Conservation (phyloP, 2,329 filamentous ascomycete species). For the Pyrenophora tritici-repentis region DNA sequence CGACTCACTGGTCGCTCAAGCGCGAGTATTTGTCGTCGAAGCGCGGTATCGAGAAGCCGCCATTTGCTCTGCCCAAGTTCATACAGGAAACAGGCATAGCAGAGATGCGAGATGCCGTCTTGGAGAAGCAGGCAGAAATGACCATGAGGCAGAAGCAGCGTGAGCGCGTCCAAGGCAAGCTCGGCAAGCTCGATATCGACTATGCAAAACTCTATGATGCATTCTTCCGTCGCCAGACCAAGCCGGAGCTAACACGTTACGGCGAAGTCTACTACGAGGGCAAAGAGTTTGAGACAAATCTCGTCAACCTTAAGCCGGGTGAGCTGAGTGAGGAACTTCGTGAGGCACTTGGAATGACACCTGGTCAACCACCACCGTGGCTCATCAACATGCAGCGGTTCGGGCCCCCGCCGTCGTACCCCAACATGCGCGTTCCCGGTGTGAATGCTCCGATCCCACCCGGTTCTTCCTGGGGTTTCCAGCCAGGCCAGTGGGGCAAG, state of each 20-base stretch:
- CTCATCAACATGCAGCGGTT: slow-evolving; percentile 95
- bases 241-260: slow-evolving; percentile 89
- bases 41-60: slow-evolving; percentile 91
- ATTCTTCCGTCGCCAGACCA: slow-evolving; percentile 97
- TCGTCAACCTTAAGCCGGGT: slow-evolving; percentile 85
- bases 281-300: slow-evolving; percentile 96
- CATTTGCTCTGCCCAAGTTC: slow-evolving; percentile 91
- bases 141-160: slow-evolving; percentile 93
- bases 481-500: slow-evolving; percentile 94
- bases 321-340: slow-evolving; percentile 87
- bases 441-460: slow-evolving; percentile 90
- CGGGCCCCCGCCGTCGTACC: slow-evolving; percentile 91
- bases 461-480: slow-evolving; percentile 91
- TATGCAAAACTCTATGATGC: slow-evolving; percentile 98
- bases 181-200: slow-evolving; percentile 96
- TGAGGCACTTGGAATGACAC: slow-evolving; percentile 91
- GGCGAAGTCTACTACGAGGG: slow-evolving; percentile 99
- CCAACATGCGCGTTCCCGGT: slow-evolving; percentile 91
- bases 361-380: slow-evolving; percentile 93
- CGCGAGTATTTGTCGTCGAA: slow-evolving; percentile 97
- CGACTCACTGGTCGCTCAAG: slow-evolving; percentile 92
- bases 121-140: slow-evolving; percentile 94
- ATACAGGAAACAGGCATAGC: slow-evolving; percentile 97
- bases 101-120: slow-evolving; percentile 94
- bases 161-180: slow-evolving; percentile 91